Evolutionary conservation across 2,329 filamentous ascomycete genomes (phyloP).

Genomic region (Aspergillus hortae): DNA sequence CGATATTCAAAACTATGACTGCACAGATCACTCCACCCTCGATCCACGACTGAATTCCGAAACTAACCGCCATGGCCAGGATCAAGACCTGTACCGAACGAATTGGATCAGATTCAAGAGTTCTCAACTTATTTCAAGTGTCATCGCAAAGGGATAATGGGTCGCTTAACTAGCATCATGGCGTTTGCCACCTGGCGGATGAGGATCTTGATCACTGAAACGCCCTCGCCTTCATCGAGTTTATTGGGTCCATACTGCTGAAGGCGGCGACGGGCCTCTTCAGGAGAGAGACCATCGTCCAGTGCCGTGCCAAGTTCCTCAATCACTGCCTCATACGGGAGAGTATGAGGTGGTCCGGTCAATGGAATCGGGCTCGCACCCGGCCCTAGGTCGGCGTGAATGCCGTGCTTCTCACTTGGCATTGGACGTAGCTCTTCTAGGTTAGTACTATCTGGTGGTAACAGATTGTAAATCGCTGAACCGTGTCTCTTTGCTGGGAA

Average conservation of each 20-base stretch:
- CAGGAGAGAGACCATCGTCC: slow-evolving; percentile 53
- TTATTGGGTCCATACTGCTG: slow-evolving; percentile 59
- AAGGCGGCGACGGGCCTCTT: slow-evolving; percentile 54
- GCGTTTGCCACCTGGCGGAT: slow-evolving; percentile 64
- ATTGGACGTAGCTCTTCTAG: no score
- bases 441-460: no score
- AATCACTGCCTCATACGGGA: slow-evolving; percentile 51
- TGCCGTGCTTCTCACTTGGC: no score
- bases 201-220: slow-evolving; percentile 68
- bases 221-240: slow-evolving; percentile 62
- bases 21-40: slow-evolving; percentile 48
- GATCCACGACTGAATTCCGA: slow-evolving; percentile 21
- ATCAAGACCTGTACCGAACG: slow-evolving; percentile 63
- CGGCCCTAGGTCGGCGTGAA: not conserved
- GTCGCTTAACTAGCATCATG: slow-evolving; percentile 56
- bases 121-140: not conserved
- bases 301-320: slow-evolving; percentile 53
- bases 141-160: slow-evolving; percentile 11
- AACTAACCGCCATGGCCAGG: slow-evolving; percentile 63
- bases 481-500: no score
- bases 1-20: slow-evolving; percentile 54
- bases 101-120: slow-evolving; percentile 25
- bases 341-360: slow-evolving; percentile 58
- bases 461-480: no score
- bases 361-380: slow-evolving; percentile 32